These are phyloP conservation scores for Phialophora chinensis DNA, from an alignment of 2,329 filamentous ascomycete genomes.

Conservation along the genomic window DNA sequence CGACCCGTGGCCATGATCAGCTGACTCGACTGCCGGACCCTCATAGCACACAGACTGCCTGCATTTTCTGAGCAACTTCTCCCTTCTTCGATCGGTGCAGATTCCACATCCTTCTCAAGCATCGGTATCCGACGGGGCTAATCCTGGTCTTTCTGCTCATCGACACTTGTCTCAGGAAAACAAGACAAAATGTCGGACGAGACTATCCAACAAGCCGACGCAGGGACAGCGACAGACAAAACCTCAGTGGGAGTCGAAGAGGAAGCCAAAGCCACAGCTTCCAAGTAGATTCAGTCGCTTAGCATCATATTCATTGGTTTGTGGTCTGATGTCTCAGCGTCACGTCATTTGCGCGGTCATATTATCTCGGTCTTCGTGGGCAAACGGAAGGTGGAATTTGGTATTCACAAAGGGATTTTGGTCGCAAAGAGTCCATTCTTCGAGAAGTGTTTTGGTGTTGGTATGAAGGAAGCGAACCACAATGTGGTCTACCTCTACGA, in stretches of 20 bases:
- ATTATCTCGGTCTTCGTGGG: slow-evolving; percentile 28
- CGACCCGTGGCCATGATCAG: background rate
- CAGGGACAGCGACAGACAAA: background rate
- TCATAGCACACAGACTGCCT: background rate
- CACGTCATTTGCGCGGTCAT: background rate
- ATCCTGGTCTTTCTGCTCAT: background rate
- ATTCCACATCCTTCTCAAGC: background rate
- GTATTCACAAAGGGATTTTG: slow-evolving; percentile 22
- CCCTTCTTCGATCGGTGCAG: background rate
- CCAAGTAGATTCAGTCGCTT: background rate
- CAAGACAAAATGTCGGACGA: background rate
- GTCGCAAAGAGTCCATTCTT: slow-evolving; percentile 23
- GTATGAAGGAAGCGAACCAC: slow-evolving; percentile 21
- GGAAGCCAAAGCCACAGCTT: background rate
- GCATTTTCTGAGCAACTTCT: background rate
- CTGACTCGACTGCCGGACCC: background rate
- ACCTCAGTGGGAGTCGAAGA: background rate
- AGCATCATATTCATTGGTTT: background rate
- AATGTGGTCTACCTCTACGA: slow-evolving; percentile 22
- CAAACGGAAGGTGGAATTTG: slow-evolving; percentile 15
- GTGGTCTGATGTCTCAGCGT: background rate
- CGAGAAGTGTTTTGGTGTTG: slow-evolving; percentile 19
- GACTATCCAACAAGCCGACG: background rate
- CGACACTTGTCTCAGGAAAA: background rate
- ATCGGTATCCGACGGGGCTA: background rate